These are phyloP conservation scores for Mycena maculata DNA, from an alignment of 768 basidiomycete genomes.

Conservation along the genomic window DNA sequence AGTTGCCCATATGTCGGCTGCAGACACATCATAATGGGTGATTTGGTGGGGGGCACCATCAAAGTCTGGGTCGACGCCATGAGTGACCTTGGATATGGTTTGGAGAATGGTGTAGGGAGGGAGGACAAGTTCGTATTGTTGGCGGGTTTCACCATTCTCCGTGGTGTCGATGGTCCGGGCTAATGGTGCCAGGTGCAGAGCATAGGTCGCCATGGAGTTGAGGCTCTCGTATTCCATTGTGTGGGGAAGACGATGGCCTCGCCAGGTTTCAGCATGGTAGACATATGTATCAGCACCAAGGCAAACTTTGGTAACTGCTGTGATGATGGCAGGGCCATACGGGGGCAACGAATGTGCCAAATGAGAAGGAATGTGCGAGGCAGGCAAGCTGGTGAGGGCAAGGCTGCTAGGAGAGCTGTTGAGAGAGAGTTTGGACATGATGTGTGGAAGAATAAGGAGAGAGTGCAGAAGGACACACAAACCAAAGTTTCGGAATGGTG, in stretches of 20 bases:
- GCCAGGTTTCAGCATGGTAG: background rate
- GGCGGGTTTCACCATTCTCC: background rate
- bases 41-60: background rate
- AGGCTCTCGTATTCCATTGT: background rate
- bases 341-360: background rate
- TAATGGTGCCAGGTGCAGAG: background rate
- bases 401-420: no score
- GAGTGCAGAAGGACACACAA: no score
- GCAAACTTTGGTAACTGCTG: background rate
- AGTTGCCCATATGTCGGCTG: background rate
- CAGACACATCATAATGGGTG: background rate
- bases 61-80: background rate
- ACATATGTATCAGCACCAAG: background rate
- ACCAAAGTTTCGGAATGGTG: no score
- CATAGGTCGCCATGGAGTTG: background rate
- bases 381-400: no score
- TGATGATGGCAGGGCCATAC: background rate
- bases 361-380: background rate
- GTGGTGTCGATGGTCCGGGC: background rate
- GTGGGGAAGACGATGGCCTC: background rate
- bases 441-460: no score
- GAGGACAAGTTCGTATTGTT: background rate
- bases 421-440: no score
- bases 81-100: background rate
- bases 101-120: background rate